phyloP scores from a whole-genome alignment of 73 alveolate species.

The Tetrahymena thermophila region DNA sequence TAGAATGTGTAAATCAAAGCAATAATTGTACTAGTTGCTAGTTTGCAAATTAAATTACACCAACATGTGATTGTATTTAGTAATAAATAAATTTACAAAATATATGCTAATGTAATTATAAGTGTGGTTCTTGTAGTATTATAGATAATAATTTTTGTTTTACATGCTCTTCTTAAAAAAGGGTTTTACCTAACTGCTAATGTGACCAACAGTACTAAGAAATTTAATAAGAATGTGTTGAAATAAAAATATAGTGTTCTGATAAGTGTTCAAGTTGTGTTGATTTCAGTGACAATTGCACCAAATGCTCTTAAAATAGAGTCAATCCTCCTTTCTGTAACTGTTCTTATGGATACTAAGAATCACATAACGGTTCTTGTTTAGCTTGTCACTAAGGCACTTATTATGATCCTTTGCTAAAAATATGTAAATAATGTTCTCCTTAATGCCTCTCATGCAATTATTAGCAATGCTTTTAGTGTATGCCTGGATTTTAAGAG shows the following conservation, averaged over 20 bases:
- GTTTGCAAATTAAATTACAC: background rate
- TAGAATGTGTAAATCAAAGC: background rate
- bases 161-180: background rate
- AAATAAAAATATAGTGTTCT: background rate
- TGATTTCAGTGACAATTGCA: background rate
- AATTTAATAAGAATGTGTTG: background rate
- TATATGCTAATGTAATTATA: background rate
- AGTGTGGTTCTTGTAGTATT: background rate
- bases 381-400: background rate
- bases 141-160: background rate
- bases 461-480: background rate
- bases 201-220: background rate
- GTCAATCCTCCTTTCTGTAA: background rate
- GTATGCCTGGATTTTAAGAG: background rate
- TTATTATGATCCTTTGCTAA: background rate
- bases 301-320: background rate
- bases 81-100: background rate
- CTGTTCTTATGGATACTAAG: background rate
- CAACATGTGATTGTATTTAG: background rate
- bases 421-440: background rate
- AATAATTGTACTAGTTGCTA: background rate
- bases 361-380: background rate
- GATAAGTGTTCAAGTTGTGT: background rate
- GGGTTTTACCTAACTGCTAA: background rate
- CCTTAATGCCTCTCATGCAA: background rate